A percentile compares a stretch with the other conserved stretches of the same genome.
phyloP scores from a whole-genome alignment of 495 filamentous ascomycete genomes.

The Poronia punctata region DNA sequence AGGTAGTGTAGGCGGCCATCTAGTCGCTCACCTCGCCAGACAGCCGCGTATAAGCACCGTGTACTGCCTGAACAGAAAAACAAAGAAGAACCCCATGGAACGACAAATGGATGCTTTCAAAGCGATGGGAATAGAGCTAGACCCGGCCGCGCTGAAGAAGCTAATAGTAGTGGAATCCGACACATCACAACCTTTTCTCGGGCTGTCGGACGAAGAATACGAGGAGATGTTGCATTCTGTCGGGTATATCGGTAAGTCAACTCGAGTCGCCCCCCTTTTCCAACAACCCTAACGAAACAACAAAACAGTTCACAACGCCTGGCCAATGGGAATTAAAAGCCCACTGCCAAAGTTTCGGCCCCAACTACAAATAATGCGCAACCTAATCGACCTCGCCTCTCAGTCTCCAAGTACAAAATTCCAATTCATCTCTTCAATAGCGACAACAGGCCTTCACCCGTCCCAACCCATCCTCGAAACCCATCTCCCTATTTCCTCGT shows the following conservation, averaged over 20 bases:
- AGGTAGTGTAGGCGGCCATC: slow-evolving; percentile 36
- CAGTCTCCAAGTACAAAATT: too few species aligned
- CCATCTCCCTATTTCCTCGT: neutral
- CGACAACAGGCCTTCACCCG: slow-evolving; percentile 32
- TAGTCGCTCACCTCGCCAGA: slow-evolving; percentile 31
- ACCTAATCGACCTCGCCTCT: slow-evolving; percentile 38
- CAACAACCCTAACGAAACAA: too few species aligned
- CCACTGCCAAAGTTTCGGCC: slow-evolving; percentile 33
- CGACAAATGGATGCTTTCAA: slow-evolving; percentile 32
- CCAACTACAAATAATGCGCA: slow-evolving; percentile 38
- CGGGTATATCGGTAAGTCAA: slow-evolving; percentile 45
- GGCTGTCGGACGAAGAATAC: slow-evolving; percentile 35
- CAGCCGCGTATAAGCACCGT: slow-evolving; percentile 28
- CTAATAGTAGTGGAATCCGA: slow-evolving; percentile 40
- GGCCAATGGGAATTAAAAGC: slow-evolving; percentile 37
- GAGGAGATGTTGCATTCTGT: slow-evolving; percentile 23
- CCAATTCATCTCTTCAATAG: slow-evolving; percentile 47
- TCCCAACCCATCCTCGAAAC: slow-evolving; percentile 6
- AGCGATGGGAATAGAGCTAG: slow-evolving; percentile 26
- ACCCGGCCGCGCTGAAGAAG: slow-evolving; percentile 22
- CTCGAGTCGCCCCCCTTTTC: too few species aligned
- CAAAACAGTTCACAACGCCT: slow-evolving; percentile 55
- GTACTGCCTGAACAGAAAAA: slow-evolving; percentile 41
- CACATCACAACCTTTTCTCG: slow-evolving; percentile 33
- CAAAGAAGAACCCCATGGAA: slow-evolving; percentile 5